Conservation (phyloP, 257 asterid genomes). For the Rubia yunnanensis region DNA sequence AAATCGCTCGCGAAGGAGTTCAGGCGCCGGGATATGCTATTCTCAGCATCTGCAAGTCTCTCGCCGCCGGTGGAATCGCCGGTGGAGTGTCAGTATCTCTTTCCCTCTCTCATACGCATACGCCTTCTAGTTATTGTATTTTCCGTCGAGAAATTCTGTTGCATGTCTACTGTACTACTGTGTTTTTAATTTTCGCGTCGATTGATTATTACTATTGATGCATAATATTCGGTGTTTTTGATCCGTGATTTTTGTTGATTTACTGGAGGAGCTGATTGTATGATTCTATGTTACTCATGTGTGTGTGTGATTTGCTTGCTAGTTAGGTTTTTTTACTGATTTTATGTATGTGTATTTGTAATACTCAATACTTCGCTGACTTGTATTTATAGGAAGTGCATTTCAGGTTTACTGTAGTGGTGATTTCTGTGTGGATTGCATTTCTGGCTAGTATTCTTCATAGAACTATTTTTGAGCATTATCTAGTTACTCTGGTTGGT, state of each 20-base stretch:
- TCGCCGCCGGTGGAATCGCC: slow-evolving; percentile 89
- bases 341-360: neutral
- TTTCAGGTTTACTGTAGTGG: neutral
- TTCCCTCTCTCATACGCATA: neutral
- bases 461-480: neutral
- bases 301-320: neutral
- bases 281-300: neutral
- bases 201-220: neutral
- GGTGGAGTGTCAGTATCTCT: slow-evolving; percentile 75
- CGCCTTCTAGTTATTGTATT: neutral
- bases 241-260: no score
- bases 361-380: neutral
- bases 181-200: no score
- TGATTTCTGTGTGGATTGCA: neutral
- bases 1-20: slow-evolving; percentile 82
- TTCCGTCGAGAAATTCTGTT: neutral
- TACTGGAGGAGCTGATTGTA: neutral
- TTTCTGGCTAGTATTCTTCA: neutral
- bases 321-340: neutral
- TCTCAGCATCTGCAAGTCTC: slow-evolving; percentile 72
- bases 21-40: slow-evolving; percentile 59
- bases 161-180: neutral
- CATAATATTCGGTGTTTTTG: neutral
- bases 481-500: neutral
- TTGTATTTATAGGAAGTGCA: neutral